Base-by-base conservation (phyloP, 108 stramenopile genomes). In the Skeletonema marinoi region DNA sequence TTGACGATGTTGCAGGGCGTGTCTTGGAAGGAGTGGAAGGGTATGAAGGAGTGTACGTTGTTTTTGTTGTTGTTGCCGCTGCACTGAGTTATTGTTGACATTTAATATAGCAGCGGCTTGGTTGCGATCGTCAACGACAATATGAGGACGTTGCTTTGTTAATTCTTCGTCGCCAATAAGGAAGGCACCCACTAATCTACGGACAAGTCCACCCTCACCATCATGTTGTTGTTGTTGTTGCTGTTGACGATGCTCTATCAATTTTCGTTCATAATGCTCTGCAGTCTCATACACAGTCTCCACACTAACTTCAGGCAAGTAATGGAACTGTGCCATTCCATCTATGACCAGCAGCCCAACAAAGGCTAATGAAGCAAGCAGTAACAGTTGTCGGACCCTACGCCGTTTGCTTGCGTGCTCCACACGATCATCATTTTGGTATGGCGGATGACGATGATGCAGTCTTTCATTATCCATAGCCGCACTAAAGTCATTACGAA, bases 21-120 rank as follows among this genome's bases (percentile, higher is more conserved):
- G 74, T 44, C 64, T 65, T 7, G 80, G 80, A 30, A 81, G 48
- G 60, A 81, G 74, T 31, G 80, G 80, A n/a, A 81, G 13, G 3
- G 73, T 63, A 54, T 64, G 80, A 32, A 70, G 75, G 10, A 29
- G 60, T 33, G 13, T n/a, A 19, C 21, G 13, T 58, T 17, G 32
- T 51, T 41, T 64, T 39, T 13, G 5, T 25, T 13, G 5, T 66
- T 38, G 65, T 29, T 75, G 61, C 31, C 42, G 11, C 39, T 41
- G 41, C 17, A 13, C 21, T 33, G n/a, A 56, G 1, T 56, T 30
- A 44, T 73, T 12, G 36, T 32, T 35, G 11, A 3, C 32, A 2
- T 44, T 33, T 17, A 42, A 14, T 17, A 42, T 4, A 19, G 32
- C 62, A 62, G n/a, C 39, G 73, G 35, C 50, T 14, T 54, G 36